Evolutionary conservation across 2,329 filamentous ascomycete species (phyloP).

Genomic region (Alternaria ethzedia): DNA sequence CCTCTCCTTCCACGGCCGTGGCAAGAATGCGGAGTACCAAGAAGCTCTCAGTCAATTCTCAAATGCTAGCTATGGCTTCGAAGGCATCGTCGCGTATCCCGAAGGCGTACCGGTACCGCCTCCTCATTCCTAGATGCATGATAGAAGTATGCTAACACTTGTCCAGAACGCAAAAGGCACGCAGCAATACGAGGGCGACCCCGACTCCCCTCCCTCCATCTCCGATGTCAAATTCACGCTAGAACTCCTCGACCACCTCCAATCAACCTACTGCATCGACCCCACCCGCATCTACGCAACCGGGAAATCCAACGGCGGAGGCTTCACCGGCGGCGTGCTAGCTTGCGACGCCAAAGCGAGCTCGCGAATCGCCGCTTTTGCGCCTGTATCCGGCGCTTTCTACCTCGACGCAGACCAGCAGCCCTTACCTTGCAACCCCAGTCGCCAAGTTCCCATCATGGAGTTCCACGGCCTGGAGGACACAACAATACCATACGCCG

Average conservation of each 20-base stretch:
- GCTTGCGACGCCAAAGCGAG: slow-evolving; percentile 55
- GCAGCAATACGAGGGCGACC: slow-evolving; percentile 54
- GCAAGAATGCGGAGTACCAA: slow-evolving; percentile 47
- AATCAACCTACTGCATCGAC: slow-evolving; percentile 55
- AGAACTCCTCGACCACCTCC: slow-evolving; percentile 52
- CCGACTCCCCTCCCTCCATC: slow-evolving; percentile 43
- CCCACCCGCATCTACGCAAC: slow-evolving; percentile 53
- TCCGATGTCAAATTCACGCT: slow-evolving; percentile 56
- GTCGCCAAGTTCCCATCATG: slow-evolving; percentile 48
- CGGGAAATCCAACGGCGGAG: slow-evolving; percentile 64
- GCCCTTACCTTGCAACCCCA: slow-evolving; percentile 35
- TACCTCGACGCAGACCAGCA: slow-evolving; percentile 45
- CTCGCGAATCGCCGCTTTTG: slow-evolving; percentile 58
- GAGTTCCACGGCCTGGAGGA: slow-evolving; percentile 55
- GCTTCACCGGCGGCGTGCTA: slow-evolving; percentile 55
- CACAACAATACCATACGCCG: slow-evolving; percentile 50
- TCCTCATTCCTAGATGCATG: not conserved
- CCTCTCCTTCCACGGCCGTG: slow-evolving; percentile 57
- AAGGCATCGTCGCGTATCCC: slow-evolving; percentile 56
- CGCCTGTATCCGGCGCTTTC: slow-evolving; percentile 55
- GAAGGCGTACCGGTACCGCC: slow-evolving; percentile 46
- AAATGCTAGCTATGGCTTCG: slow-evolving; percentile 51
- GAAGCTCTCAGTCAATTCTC: slow-evolving; percentile 55
- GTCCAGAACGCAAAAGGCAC: slow-evolving; percentile 19
- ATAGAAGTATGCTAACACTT: not conserved